Percentiles rank a stretch among this genome's conserved stretches.
phyloP scores from a whole-genome alignment of 1,139 yeast genomes.

The Yamadazyma membranifaciens region DNA sequence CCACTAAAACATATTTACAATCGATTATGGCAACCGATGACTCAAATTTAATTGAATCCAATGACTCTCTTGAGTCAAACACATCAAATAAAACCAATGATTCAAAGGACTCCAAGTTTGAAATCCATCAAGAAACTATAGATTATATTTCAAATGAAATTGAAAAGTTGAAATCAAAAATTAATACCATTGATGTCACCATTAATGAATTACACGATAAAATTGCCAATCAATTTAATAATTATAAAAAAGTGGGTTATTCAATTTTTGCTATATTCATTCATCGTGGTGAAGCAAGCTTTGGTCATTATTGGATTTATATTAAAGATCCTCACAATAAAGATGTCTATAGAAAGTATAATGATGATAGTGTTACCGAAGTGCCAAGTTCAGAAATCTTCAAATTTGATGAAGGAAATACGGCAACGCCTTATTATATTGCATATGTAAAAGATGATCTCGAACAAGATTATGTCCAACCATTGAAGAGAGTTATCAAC shows the following conservation, averaged over 20 bases:
- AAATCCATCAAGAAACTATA: slow-evolving; percentile 34
- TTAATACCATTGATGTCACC: slow-evolving; percentile 18
- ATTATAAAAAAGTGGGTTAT: slow-evolving; percentile 66
- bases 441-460: slow-evolving; percentile 75
- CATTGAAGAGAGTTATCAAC: slow-evolving; percentile 47
- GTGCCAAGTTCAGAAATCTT: slow-evolving; percentile 74
- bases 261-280: slow-evolving; percentile 88
- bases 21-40: too few relatives aligned
- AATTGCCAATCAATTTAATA: slow-evolving; percentile 58
- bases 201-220: slow-evolving; percentile 36
- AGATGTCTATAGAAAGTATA: slow-evolving; percentile 79
- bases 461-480: slow-evolving; percentile 60
- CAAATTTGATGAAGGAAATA: slow-evolving; percentile 68
- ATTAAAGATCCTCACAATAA: slow-evolving; percentile 69
- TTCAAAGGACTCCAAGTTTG: slow-evolving; percentile 10
- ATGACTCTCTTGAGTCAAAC: too few relatives aligned
- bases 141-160: slow-evolving; percentile 33
- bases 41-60: too few relatives aligned
- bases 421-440: slow-evolving; percentile 91
- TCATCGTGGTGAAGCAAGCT: slow-evolving; percentile 93
- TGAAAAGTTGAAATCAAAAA: slow-evolving; percentile 19
- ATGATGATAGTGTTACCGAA: slow-evolving; percentile 86
- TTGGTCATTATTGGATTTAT: slow-evolving; percentile 96
- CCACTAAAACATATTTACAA: slow-evolving; percentile 58
- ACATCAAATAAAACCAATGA: too few relatives aligned